Base-by-base conservation (phyloP, 2,329 filamentous ascomycete genomes). In the Pseudonectria foliicola region DNA sequence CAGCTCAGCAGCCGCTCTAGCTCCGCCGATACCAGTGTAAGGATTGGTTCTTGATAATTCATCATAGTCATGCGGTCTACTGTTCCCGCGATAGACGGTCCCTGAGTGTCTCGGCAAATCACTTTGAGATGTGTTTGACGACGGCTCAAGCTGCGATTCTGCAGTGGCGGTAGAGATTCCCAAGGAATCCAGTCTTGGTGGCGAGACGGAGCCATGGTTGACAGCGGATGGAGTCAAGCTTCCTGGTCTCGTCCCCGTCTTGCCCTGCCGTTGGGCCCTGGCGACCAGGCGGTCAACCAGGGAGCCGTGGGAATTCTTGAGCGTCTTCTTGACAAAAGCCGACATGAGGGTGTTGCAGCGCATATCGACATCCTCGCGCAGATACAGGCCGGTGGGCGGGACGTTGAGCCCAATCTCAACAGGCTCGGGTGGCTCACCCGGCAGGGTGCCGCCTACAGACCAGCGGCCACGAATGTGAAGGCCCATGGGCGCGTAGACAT, bases 311-410 rank as follows among this genome's bases (percentile, higher is more conserved):
- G 84, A 76, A 52, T 83, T 85, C 50, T 84, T 84, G 29, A 93
- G 70, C 11, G 85, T 92, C 62, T 79, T 84, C 67, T 85, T 89
- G 39, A 94, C 83, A 52, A 93, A 93, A 7, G 66, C 63, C 0
- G 79, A 71, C 65, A 92, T 74, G 43, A 92, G 66, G 38, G 87
- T 65, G 51, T 88, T 90, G 64, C 86, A 93, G 38, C 74, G 74
- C 68, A 94, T 45, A 43, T 87, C 81, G 31, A 92, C 80, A 46
- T 94, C 87, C 65, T 94, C 87, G n/a, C 83, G 72, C 27, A 94
- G 65, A 54, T 88, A 93, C 10, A 94, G 64, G 0, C 86, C 87
- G 27, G 75, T 66, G 14, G 70, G 60, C 0, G 86, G 85, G 0
- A 71, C 75, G 11, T 72, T 72, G 6, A 84, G 60, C 5, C 80